Conservation (phyloP, 192 early-diverging fungal genomes). For the Coemansia sp. region DNA sequence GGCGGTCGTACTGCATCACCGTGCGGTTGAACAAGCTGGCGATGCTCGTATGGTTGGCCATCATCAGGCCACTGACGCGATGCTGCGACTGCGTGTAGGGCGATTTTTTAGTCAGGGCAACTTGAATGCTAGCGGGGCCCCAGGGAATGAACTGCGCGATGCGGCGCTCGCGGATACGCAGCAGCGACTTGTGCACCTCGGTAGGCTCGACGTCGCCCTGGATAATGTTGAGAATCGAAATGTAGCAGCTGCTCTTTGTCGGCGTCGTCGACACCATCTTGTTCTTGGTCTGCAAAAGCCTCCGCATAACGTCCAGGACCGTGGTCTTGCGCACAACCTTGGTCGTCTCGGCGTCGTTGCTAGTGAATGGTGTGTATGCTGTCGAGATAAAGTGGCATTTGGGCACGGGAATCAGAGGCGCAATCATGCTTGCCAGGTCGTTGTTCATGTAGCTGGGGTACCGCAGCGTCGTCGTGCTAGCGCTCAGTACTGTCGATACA, state of each 20-base stretch:
- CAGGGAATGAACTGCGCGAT: constrained; percentile 98
- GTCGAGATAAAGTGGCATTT: constrained; percentile 96
- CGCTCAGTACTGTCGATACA: constrained; percentile 98
- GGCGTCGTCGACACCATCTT: constrained; percentile 93
- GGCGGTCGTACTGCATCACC: constrained; percentile 88
- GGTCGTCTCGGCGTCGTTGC: constrained; percentile 85
- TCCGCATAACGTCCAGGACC: constrained; percentile 96
- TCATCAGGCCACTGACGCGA: constrained; percentile 95
- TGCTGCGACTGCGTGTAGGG: constrained; percentile 92
- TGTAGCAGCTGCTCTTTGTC: constrained; percentile 93
- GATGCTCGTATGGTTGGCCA: constrained; percentile 98
- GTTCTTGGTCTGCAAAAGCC: constrained; percentile 96
- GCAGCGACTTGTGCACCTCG: constrained; percentile 97
- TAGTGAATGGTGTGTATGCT: constrained; percentile 95
- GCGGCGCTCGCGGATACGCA: constrained; percentile 91
- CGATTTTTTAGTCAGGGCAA: constrained; percentile 90
- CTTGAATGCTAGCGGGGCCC: constrained; percentile 99
- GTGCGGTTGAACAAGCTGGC: constrained; percentile 89
- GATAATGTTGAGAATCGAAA: constrained; percentile 98
- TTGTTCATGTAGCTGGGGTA: constrained; percentile 99
- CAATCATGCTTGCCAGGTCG: constrained; percentile 92
- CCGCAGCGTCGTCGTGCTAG: constrained; percentile 92
- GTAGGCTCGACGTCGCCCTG: constrained; percentile 99
- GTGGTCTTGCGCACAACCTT: constrained; percentile 96
- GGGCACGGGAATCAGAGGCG: constrained; percentile 97